These are phyloP conservation scores for Solanum tacnaense DNA, from an alignment of 257 asterid genomes.

Conservation along the genomic window DNA sequence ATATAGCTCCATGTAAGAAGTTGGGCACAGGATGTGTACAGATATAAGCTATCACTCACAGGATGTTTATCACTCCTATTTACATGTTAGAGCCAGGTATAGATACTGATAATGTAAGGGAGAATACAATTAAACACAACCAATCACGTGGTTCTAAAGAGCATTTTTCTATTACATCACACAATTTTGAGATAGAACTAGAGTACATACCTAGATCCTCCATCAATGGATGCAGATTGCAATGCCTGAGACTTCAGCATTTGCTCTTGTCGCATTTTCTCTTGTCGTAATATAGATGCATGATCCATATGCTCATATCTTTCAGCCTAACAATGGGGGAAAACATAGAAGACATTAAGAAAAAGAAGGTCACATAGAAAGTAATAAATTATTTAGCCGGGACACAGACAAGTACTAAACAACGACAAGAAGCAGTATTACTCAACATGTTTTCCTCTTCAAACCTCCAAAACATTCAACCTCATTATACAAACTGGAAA, in stretches of 20 bases:
- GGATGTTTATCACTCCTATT: background rate
- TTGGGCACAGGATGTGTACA: constrained; percentile 15
- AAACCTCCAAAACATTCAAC: background rate
- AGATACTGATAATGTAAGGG: background rate
- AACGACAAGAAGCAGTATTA: background rate
- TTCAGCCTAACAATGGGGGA: constrained; percentile 31
- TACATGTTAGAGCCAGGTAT: background rate
- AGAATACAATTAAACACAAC: background rate
- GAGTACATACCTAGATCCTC: constrained; percentile 62
- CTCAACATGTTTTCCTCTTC: background rate
- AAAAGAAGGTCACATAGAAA: background rate
- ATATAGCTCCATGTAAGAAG: constrained; percentile 31
- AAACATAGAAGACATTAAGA: background rate
- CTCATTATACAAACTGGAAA: background rate
- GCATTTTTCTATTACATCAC: background rate
- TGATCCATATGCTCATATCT: constrained; percentile 67
- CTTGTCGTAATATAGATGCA: constrained; percentile 54
- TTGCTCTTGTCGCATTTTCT: constrained; percentile 69
- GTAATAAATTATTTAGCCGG: background rate
- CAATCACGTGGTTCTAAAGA: background rate
- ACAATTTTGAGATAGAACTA: background rate
- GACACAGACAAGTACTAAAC: background rate
- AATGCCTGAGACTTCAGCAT: constrained; percentile 63
- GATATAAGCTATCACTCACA: background rate
- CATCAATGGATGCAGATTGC: constrained; percentile 67